Percentiles rank a stretch among this genome's conserved stretches.
Evolutionary conservation across 371 early-diverging fungal species (phyloP).

Genomic region (Actinomortierella ambigua): DNA sequence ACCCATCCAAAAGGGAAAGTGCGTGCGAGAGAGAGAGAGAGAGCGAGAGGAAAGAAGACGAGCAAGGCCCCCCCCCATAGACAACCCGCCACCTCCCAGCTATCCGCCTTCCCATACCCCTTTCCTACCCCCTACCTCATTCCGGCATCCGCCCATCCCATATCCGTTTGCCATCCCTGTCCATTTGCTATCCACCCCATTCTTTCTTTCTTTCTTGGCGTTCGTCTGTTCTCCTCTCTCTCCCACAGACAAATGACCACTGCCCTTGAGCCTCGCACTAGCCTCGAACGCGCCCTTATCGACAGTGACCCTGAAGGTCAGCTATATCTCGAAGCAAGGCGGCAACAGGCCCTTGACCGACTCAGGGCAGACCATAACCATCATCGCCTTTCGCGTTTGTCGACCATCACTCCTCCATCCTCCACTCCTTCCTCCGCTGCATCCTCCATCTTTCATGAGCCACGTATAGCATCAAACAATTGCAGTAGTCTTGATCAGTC

Average conservation of each 20-base stretch:
- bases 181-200: neutral
- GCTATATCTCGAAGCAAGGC: constrained; percentile 34
- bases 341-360: constrained; percentile 25
- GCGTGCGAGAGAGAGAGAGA: too few species aligned
- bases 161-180: neutral
- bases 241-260: constrained; percentile 8
- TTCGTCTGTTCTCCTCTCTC: neutral
- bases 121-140: neutral
- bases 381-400: constrained; percentile 44
- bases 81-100: neutral
- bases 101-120: neutral
- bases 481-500: neutral
- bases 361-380: constrained; percentile 6
- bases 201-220: neutral
- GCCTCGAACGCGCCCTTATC: constrained; percentile 39
- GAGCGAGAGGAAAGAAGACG: too few species aligned
- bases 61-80: neutral
- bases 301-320: constrained; percentile 43
- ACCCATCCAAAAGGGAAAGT: too few species aligned
- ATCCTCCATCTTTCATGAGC: constrained; percentile 38
- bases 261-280: constrained; percentile 24
- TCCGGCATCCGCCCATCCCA: neutral
- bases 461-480: neutral
- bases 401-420: constrained; percentile 45
- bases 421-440: constrained; percentile 32